phyloP scores from a whole-genome alignment of 2,329 filamentous ascomycete species.

The Endothia cerciana region DNA sequence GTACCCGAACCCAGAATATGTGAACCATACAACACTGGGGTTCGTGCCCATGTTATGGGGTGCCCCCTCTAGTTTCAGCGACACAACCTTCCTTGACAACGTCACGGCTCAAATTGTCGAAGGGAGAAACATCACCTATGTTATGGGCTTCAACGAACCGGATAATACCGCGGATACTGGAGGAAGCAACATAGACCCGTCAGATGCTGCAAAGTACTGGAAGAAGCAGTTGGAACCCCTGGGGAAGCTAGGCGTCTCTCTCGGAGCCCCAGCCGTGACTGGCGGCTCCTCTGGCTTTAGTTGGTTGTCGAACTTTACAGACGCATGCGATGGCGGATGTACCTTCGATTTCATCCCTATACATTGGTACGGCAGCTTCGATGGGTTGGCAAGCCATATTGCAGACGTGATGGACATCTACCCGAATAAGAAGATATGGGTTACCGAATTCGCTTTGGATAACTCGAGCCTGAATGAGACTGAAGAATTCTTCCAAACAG shows the following conservation, averaged over 20 bases:
- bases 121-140: constrained; percentile 16
- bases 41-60: constrained; percentile 21
- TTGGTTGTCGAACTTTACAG: constrained; percentile 11
- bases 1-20: constrained; percentile 17
- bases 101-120: constrained; percentile 12
- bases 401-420: constrained; percentile 12
- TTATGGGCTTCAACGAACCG: constrained; percentile 22
- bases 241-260: constrained; percentile 15
- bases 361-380: constrained; percentile 19
- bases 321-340: constrained; percentile 14
- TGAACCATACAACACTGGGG: constrained; percentile 12
- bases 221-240: constrained; percentile 20
- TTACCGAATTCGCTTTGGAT: constrained; percentile 17
- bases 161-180: constrained; percentile 16
- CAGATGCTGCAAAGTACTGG: constrained; percentile 19
- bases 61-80: constrained; percentile 20
- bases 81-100: constrained; percentile 18
- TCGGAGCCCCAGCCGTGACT: constrained; percentile 16
- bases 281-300: constrained; percentile 8
- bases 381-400: constrained; percentile 15
- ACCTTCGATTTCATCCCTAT: constrained; percentile 21
- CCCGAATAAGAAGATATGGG: constrained; percentile 17
- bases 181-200: constrained; percentile 16
- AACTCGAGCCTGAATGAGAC: constrained; percentile 14
- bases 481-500: constrained; percentile 11